Percentiles rank a stretch among this genome's conserved stretches.
Conservation (phyloP, 225 moss, liverwort and hornwort genomes). For the Lunularia cruciata region DNA sequence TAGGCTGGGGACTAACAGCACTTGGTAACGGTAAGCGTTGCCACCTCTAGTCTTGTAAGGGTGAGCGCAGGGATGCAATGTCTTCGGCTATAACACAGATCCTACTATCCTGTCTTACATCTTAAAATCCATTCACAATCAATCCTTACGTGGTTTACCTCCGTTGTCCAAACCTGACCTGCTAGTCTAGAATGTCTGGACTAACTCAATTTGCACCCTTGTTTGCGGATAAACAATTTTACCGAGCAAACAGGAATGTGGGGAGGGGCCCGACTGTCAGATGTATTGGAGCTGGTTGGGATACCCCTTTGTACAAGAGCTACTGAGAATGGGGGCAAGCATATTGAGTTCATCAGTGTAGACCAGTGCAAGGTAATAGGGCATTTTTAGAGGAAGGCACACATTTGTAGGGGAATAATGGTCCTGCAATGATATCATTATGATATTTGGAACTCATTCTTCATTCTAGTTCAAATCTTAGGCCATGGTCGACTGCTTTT, state of each 20-base stretch:
- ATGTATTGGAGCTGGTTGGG: constrained; percentile 62
- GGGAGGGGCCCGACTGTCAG: constrained; percentile 70
- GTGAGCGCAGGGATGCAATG: no score
- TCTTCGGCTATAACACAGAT: not conserved
- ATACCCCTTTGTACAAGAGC: constrained; percentile 44
- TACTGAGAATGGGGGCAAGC: constrained; percentile 52
- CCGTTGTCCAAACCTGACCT: no score
- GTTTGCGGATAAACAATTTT: not conserved
- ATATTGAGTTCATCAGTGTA: constrained; percentile 74
- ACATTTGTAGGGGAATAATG: no score
- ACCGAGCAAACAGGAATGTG: constrained; percentile 48
- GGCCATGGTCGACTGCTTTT: no score
- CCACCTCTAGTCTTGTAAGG: no score
- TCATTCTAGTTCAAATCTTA: no score
- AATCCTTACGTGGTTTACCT: no score
- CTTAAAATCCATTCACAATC: no score
- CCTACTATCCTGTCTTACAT: no score
- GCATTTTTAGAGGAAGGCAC: no score
- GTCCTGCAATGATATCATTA: no score
- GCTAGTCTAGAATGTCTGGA: not conserved
- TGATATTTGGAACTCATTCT: no score
- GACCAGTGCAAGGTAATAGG: constrained; percentile 61
- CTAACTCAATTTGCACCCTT: not conserved
- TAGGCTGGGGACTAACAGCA: constrained; percentile 72
- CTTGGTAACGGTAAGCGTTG: constrained; percentile 62